Percentiles rank a stretch among this genome's conserved stretches.
phyloP scores from a whole-genome alignment of 2,329 filamentous ascomycete species.

The Colletotrichum lini region DNA sequence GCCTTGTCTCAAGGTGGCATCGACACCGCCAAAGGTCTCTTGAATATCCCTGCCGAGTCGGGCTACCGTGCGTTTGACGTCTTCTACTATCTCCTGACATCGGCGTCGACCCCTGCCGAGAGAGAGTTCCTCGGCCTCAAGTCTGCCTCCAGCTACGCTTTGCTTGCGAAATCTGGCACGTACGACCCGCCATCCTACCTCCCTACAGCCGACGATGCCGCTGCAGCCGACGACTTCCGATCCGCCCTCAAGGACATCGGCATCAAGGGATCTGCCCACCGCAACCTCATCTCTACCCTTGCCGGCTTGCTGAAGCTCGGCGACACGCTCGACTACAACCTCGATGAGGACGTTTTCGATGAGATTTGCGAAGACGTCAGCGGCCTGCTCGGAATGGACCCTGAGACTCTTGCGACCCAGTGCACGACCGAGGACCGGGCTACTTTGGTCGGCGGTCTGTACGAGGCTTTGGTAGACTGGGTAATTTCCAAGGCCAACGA shows the following conservation, averaged over 20 bases:
- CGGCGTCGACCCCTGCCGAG: constrained; percentile 90
- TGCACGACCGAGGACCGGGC: constrained; percentile 88
- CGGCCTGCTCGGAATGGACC: constrained; percentile 87
- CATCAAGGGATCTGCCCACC: constrained; percentile 87
- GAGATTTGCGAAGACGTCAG: constrained; percentile 92
- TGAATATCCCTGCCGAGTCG: constrained; percentile 82
- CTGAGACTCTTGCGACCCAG: constrained; percentile 83
- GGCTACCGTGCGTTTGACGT: constrained; percentile 97
- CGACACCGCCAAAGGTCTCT: constrained; percentile 83
- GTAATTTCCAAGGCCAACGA: constrained; percentile 91
- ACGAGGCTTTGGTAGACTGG: constrained; percentile 96
- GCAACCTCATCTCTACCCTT: constrained; percentile 87
- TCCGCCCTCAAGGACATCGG: constrained; percentile 90
- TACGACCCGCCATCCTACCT: constrained; percentile 90
- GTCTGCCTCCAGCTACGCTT: constrained; percentile 80
- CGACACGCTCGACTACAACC: constrained; percentile 86
- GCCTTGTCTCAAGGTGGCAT: constrained; percentile 90
- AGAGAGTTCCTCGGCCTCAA: constrained; percentile 89
- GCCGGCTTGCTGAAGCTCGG: constrained; percentile 92
- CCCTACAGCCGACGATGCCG: constrained; percentile 91
- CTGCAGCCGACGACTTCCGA: constrained; percentile 93
- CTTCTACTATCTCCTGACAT: constrained; percentile 96
- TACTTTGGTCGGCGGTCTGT: constrained; percentile 86
- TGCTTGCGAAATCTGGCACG: constrained; percentile 87
- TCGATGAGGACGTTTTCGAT: constrained; percentile 88